A percentile compares a stretch with the other conserved stretches of the same genome.
phyloP scores from a whole-genome alignment of 2,329 filamentous ascomycete species.

The Fusarium algeriense region DNA sequence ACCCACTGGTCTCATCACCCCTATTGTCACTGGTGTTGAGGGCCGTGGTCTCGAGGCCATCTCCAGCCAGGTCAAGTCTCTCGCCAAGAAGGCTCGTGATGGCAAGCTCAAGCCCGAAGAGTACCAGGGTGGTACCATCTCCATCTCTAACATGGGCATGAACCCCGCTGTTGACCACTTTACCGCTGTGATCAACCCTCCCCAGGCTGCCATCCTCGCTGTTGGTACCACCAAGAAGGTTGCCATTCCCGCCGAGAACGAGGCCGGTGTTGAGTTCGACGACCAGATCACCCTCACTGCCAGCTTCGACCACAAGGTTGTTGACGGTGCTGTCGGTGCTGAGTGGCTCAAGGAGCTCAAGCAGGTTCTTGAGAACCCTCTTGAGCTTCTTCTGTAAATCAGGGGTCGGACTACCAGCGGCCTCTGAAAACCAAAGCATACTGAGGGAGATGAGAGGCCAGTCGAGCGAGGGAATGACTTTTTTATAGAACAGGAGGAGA shows the following conservation, averaged over 20 bases:
- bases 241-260: slow-evolving; percentile 84
- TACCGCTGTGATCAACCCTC: slow-evolving; percentile 98
- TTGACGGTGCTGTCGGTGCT: slow-evolving; percentile 94
- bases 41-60: slow-evolving; percentile 89
- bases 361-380: slow-evolving; percentile 96
- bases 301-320: slow-evolving; percentile 99
- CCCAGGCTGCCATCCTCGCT: slow-evolving; percentile 93
- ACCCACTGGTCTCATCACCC: slow-evolving; percentile 93
- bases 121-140: slow-evolving; percentile 99
- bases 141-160: slow-evolving; percentile 99
- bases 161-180: slow-evolving; percentile 96
- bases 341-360: slow-evolving; percentile 98
- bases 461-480: slow-evolving; percentile 38
- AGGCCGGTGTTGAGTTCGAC: slow-evolving; percentile 87
- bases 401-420: slow-evolving; percentile 3
- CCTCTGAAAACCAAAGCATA: slow-evolving; percentile 3
- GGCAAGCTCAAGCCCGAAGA: slow-evolving; percentile 99
- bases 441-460: slow-evolving; percentile 10
- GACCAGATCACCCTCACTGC: slow-evolving; percentile 96
- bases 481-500: slow-evolving; percentile 42
- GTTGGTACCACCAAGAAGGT: slow-evolving; percentile 98
- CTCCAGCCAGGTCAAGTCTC: slow-evolving; percentile 91
- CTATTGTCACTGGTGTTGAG: slow-evolving; percentile 92
- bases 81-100: slow-evolving; percentile 94
- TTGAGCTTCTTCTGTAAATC: slow-evolving; percentile 88